These are phyloP conservation scores for Aureobasidium vineae DNA, from an alignment of 2,329 filamentous ascomycete genomes.

Conservation along the genomic window DNA sequence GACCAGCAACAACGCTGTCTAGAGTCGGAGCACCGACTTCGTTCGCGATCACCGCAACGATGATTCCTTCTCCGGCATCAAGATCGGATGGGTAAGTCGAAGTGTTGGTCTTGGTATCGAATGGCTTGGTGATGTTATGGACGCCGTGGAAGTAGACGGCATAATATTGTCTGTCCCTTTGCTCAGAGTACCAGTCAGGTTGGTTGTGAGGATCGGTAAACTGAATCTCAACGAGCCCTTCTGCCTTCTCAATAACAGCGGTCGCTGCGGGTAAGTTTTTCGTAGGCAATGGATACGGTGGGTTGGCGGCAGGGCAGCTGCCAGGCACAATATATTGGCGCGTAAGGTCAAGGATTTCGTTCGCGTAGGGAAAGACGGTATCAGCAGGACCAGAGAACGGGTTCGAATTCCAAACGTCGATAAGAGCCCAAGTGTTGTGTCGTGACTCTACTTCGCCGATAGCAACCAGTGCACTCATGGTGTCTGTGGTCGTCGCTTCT, in stretches of 20 bases:
- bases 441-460: conserved; percentile 43
- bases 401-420: conserved; percentile 43
- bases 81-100: conserved; percentile 42
- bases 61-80: conserved; percentile 41
- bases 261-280: conserved; percentile 41
- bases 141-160: conserved; percentile 46
- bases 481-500: conserved; percentile 38
- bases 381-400: conserved; percentile 46
- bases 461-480: conserved; percentile 42
- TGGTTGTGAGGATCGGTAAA: conserved; percentile 21
- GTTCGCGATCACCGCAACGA: conserved; percentile 42
- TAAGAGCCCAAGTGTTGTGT: conserved; percentile 46
- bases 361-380: conserved; percentile 46
- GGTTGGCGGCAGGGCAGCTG: conserved; percentile 41
- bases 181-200: conserved; percentile 15
- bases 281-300: conserved; percentile 41
- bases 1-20: conserved; percentile 44
- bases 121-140: conserved; percentile 40
- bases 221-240: conserved; percentile 37
- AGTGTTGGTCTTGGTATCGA: conserved; percentile 38
- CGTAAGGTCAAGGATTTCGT: conserved; percentile 44
- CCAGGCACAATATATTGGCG: conserved; percentile 38
- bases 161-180: conserved; percentile 38
- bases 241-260: conserved; percentile 36
- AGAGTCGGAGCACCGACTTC: conserved; percentile 40